Evolutionary conservation across 768 basidiomycete species (phyloP).

Genomic region (Baorangia bicolor): DNA sequence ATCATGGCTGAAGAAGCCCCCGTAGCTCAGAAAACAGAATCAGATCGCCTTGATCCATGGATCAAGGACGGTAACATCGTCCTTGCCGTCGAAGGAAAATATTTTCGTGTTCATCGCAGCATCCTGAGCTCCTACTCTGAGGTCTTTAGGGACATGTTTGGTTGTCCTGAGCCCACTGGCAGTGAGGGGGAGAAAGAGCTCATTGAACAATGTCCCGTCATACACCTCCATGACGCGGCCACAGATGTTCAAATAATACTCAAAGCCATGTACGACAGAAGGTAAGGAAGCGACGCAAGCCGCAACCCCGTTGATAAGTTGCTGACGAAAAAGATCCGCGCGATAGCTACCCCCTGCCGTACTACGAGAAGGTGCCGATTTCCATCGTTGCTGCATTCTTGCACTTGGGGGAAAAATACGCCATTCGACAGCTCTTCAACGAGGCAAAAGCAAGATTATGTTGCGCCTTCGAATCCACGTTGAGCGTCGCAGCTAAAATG

Average conservation of each 20-base stretch:
- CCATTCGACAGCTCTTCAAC: slow-evolving; percentile 7
- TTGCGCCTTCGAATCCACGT: background rate
- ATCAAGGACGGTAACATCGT: slow-evolving; percentile 4
- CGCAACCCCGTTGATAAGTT: background rate
- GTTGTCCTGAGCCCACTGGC: background rate
- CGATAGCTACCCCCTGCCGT: slow-evolving; percentile 11
- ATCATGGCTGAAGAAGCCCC: background rate
- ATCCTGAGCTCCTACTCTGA: background rate
- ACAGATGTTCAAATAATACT: slow-evolving; percentile 16
- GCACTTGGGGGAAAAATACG: slow-evolving; percentile 25
- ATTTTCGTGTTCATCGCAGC: slow-evolving; percentile 7
- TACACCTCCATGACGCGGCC: slow-evolving; percentile 18
- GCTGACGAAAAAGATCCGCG: background rate
- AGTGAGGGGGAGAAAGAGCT: background rate
- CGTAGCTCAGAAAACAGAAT: background rate
- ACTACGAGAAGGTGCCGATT: slow-evolving; percentile 6
- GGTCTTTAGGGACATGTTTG: slow-evolving; percentile 7
- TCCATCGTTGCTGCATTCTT: slow-evolving; percentile 10
- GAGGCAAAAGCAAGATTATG: slow-evolving; percentile 11
- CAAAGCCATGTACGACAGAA: slow-evolving; percentile 19
- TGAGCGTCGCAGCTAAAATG: background rate
- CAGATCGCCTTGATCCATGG: slow-evolving; percentile 8
- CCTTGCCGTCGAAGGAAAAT: slow-evolving; percentile 1
- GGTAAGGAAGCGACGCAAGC: background rate
- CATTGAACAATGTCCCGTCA: slow-evolving; percentile 16